Conservation (phyloP, 1,284 basidiomycete species). For the Sanghuangporus weigelae region DNA sequence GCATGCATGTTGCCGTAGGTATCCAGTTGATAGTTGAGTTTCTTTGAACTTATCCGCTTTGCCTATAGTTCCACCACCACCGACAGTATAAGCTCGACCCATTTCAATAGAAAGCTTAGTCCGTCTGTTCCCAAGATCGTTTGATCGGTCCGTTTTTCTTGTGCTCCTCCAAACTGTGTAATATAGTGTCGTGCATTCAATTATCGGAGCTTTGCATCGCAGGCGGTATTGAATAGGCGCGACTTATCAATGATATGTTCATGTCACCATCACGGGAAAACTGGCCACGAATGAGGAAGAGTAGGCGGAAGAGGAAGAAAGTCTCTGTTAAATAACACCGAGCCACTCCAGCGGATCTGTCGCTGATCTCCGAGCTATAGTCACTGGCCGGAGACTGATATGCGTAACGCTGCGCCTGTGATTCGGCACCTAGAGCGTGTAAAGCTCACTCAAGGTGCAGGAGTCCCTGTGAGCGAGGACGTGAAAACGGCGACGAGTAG, state of each 20-base stretch:
- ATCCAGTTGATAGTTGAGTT: slow-evolving; percentile 20
- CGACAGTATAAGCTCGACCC: slow-evolving; percentile 34
- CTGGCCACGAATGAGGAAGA: slow-evolving; percentile 62
- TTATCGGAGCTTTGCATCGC: neutral
- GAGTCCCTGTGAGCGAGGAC: slow-evolving; percentile 54
- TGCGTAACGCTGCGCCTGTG: slow-evolving; percentile 35
- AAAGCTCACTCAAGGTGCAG: slow-evolving; percentile 63
- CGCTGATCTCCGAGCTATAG: slow-evolving; percentile 58
- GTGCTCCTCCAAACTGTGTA: neutral
- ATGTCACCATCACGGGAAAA: slow-evolving; percentile 54
- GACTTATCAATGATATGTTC: neutral
- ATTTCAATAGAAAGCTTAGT: neutral
- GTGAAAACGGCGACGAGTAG: slow-evolving; percentile 56
- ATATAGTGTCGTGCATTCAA: neutral
- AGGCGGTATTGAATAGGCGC: neutral
- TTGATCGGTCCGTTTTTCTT: neutral
- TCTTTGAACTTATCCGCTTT: neutral
- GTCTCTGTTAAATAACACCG: slow-evolving; percentile 46
- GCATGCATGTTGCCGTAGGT: slow-evolving; percentile 76
- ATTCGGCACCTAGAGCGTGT: slow-evolving; percentile 44
- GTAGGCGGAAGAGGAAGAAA: slow-evolving; percentile 55
- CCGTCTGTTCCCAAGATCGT: neutral
- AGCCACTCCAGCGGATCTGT: slow-evolving; percentile 51
- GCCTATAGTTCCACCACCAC: slow-evolving; percentile 41
- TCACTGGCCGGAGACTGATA: slow-evolving; percentile 57